phyloP scores from a whole-genome alignment of 306 rosid species.

The Alnus rubra region DNA sequence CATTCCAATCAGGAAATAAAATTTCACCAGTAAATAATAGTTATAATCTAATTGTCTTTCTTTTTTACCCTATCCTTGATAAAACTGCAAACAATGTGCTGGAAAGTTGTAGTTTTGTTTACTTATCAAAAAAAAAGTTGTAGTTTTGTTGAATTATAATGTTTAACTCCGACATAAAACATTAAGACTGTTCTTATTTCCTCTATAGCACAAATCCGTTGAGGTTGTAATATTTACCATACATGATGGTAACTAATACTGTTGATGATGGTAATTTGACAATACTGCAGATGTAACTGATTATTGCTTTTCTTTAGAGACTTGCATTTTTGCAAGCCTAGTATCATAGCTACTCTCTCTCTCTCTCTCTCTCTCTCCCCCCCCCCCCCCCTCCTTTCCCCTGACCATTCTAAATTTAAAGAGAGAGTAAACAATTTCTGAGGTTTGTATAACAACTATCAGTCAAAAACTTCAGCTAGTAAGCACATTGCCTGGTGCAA shows the following conservation, averaged over 20 bases:
- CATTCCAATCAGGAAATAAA: neutral
- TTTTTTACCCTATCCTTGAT: neutral
- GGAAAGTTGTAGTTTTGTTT: neutral
- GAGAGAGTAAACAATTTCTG: neutral
- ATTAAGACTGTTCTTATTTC: neutral
- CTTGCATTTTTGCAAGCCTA: neutral
- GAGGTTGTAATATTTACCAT: neutral
- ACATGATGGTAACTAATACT: neutral
- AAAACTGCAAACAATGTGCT: neutral
- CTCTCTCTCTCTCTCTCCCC: neutral
- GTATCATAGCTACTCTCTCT: constrained; percentile 8
- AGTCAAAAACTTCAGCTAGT: neutral
- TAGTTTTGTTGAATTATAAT: neutral
- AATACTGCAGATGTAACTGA: neutral
- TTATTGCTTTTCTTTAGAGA: neutral
- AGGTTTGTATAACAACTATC: neutral
- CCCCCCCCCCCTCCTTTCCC: neutral
- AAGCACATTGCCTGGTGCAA: constrained; percentile 14
- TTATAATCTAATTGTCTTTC: neutral
- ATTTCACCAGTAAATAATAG: neutral
- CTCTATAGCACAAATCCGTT: neutral
- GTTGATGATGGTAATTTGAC: neutral
- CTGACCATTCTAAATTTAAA: neutral
- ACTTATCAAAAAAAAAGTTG: too few species aligned
- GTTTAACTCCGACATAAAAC: neutral